Evolutionary conservation across 352 stramenopile genomes (phyloP).

Genomic region (Pythium folliculosum): DNA sequence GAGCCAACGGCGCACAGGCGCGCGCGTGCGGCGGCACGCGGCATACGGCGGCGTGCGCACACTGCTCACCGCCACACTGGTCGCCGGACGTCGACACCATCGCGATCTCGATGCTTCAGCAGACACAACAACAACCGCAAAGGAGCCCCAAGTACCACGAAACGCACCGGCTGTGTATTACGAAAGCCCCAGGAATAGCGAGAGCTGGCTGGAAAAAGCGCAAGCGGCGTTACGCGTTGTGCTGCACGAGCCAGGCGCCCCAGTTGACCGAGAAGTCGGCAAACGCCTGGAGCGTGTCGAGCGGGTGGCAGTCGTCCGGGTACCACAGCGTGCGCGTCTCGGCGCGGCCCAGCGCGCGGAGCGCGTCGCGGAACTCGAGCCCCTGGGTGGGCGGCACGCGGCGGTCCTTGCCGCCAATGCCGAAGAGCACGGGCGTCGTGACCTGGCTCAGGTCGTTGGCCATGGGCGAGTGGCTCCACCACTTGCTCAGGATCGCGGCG

Average conservation of each 20-base stretch:
- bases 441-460: conserved; percentile 83
- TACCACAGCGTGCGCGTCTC: conserved; percentile 70
- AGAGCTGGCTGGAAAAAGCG: too few species aligned
- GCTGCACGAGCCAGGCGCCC: conserved; percentile 67
- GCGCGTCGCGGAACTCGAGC: conserved; percentile 91
- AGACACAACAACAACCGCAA: too few species aligned
- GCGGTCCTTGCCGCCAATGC: conserved; percentile 90
- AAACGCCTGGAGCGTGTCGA: conserved; percentile 66
- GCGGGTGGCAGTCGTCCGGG: conserved; percentile 70
- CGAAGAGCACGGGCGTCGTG: conserved; percentile 90
- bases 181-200: conserved; percentile 4
- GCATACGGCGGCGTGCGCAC: conserved; percentile 15
- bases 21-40: background rate
- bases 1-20: background rate
- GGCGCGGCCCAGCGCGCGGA: conserved; percentile 53
- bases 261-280: conserved; percentile 79
- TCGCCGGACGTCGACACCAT: too few species aligned
- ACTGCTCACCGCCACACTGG: conserved; percentile 9
- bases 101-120: too few species aligned
- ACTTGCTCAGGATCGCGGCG: conserved; percentile 61
- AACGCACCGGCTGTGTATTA: background rate
- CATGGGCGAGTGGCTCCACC: conserved; percentile 91
- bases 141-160: too few species aligned
- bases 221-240: conserved; percentile 39
- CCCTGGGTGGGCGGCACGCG: conserved; percentile 91